Conservation (phyloP, 768 basidiomycete species). For the Galerina sulciceps region DNA sequence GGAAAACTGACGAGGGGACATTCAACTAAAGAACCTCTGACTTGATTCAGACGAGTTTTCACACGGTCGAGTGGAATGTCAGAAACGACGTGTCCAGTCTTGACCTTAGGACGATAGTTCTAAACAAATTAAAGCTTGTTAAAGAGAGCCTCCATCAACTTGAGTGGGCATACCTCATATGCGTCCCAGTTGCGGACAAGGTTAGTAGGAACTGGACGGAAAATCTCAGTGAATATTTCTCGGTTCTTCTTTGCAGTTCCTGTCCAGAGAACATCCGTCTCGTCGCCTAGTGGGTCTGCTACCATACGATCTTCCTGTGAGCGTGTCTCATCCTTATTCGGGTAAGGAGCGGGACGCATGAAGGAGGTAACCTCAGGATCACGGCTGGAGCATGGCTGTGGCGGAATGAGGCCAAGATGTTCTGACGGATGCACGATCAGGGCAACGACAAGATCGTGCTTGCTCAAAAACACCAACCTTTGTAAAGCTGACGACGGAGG, state of each 20-base stretch:
- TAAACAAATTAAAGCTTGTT: constrained; percentile 28
- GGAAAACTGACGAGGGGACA: constrained; percentile 62
- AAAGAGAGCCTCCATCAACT: background rate
- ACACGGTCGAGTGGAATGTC: constrained; percentile 68
- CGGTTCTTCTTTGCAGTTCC: constrained; percentile 80
- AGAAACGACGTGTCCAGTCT: constrained; percentile 81
- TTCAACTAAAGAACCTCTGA: constrained; percentile 77
- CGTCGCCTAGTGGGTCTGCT: constrained; percentile 77
- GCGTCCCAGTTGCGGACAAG: constrained; percentile 76
- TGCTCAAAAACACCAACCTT: constrained; percentile 49
- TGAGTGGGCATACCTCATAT: constrained; percentile 62
- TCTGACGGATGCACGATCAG: constrained; percentile 45
- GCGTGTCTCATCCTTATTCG: constrained; percentile 70
- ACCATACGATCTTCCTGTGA: constrained; percentile 65
- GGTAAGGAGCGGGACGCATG: constrained; percentile 81
- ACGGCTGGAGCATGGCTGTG: constrained; percentile 56
- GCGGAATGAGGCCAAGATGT: constrained; percentile 83
- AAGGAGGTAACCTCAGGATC: constrained; percentile 50
- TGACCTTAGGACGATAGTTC: constrained; percentile 76
- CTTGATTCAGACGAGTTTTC: constrained; percentile 73
- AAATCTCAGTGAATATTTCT: constrained; percentile 85
- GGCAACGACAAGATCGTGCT: background rate
- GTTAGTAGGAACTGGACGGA: constrained; percentile 87
- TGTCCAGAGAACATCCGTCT: constrained; percentile 62
- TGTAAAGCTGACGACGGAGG: constrained; percentile 81